Percentiles rank a stretch among this genome's conserved stretches.
Evolutionary conservation across 2,329 filamentous ascomycete genomes (phyloP).

Genomic region (Clathrospora elynae): DNA sequence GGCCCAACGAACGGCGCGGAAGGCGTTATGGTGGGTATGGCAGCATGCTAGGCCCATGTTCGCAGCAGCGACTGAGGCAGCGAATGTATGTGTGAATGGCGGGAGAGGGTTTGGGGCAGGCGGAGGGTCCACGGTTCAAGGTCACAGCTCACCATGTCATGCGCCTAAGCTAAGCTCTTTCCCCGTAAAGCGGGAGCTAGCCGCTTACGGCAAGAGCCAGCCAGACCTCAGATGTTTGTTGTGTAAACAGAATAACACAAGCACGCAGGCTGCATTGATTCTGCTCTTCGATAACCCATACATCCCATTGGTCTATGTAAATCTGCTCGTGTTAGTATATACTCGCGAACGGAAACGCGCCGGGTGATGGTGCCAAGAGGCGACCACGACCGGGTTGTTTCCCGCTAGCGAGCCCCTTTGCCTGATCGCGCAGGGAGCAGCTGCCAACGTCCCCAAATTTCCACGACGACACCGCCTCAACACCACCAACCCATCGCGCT

Average conservation of each 20-base stretch:
- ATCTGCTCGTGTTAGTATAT: constrained; percentile 12
- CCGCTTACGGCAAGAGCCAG: constrained; percentile 9
- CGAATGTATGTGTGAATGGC: constrained; percentile 8
- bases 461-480: constrained; percentile 41
- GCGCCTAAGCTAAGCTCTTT: constrained; percentile 20
- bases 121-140: constrained; percentile 13
- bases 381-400: constrained; percentile 38
- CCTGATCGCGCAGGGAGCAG: constrained; percentile 46
- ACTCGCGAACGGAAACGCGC: constrained; percentile 27
- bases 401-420: constrained; percentile 49
- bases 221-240: not conserved
- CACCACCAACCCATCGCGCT: constrained; percentile 26
- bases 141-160: constrained; percentile 21
- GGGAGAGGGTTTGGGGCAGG: constrained; percentile 7
- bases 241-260: not conserved
- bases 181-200: constrained; percentile 26
- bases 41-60: constrained; percentile 35
- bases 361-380: constrained; percentile 38
- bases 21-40: constrained; percentile 9
- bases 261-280: not conserved
- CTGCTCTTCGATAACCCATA: too few relatives aligned
- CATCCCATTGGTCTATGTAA: not conserved
- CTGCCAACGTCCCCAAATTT: constrained; percentile 50
- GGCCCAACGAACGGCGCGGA: constrained; percentile 24
- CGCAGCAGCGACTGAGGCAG: constrained; percentile 20